phyloP scores from a whole-genome alignment of 306 rosid species.

The Lithocarpus polystachyus region DNA sequence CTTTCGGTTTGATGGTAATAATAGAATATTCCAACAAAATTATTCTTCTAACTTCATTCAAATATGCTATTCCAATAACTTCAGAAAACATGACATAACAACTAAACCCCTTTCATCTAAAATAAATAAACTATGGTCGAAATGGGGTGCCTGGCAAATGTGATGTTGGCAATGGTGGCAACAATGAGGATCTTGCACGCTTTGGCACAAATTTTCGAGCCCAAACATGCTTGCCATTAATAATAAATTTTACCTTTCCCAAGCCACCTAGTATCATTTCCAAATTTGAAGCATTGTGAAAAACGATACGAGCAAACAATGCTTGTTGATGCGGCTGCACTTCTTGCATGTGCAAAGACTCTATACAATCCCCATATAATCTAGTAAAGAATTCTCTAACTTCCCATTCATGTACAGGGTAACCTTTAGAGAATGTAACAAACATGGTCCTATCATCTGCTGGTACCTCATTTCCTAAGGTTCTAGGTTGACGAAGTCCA shows the following conservation, averaged over 20 bases:
- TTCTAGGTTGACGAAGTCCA: not conserved
- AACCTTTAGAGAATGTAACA: constrained; percentile 75
- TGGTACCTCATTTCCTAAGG: not conserved
- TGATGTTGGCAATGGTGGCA: not conserved
- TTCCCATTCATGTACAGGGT: constrained; percentile 56
- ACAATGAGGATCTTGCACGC: not conserved
- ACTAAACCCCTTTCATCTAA: not conserved
- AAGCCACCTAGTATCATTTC: constrained; percentile 46
- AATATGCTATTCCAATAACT: not conserved
- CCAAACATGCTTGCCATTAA: constrained; percentile 82
- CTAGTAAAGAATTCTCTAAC: constrained; percentile 40
- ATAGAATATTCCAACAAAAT: not conserved
- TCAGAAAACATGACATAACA: not conserved
- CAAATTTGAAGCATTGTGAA: constrained; percentile 23
- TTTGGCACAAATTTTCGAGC: constrained; percentile 63
- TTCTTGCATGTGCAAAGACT: constrained; percentile 62
- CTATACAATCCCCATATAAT: constrained; percentile 55
- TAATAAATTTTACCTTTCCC: constrained; percentile 47
- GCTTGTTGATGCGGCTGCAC: constrained; percentile 48
- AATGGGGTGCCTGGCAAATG: not conserved
- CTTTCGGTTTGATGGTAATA: not conserved
- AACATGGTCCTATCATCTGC: constrained; percentile 67
- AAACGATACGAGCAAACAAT: constrained; percentile 60
- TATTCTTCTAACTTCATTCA: not conserved
- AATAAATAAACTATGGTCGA: not conserved